Conservation (phyloP, 768 basidiomycete species). For the Roridomyces roridus region DNA sequence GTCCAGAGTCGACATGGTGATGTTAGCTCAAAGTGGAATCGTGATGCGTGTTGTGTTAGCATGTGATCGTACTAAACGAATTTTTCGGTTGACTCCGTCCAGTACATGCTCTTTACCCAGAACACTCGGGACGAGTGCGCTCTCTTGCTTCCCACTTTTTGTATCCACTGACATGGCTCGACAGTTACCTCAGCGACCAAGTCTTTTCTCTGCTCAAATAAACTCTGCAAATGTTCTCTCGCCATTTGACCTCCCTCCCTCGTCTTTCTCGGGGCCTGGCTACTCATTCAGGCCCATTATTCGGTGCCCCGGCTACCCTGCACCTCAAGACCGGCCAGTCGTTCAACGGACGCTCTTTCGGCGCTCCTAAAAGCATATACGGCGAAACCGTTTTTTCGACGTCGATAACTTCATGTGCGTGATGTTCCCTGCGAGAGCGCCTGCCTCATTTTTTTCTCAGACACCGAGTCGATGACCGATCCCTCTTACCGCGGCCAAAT, state of each 20-base stretch:
- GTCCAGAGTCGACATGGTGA: no score
- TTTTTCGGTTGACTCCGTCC: no score
- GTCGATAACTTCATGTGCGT: slow-evolving; percentile 95
- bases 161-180: slow-evolving; percentile 30
- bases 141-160: not conserved
- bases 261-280: slow-evolving; percentile 66
- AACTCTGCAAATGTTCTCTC: slow-evolving; percentile 62
- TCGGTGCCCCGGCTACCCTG: slow-evolving; percentile 75
- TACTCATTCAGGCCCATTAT: slow-evolving; percentile 60
- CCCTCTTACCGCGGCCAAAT: slow-evolving; percentile 98
- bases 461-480: slow-evolving; percentile 99
- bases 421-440: not conserved
- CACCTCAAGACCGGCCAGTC: slow-evolving; percentile 95
- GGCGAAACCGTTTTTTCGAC: slow-evolving; percentile 99
- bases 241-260: slow-evolving; percentile 55
- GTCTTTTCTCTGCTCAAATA: slow-evolving; percentile 74
- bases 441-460: slow-evolving; percentile 45
- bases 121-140: slow-evolving; percentile 89
- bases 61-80: no score
- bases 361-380: slow-evolving; percentile 83
- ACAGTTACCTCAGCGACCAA: slow-evolving; percentile 88
- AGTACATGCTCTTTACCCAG: slow-evolving; percentile 83
- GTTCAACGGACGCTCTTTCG: slow-evolving; percentile 90
- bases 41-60: no score
- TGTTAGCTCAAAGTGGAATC: no score